These are phyloP conservation scores for Helicosporidium sp. DNA, from an alignment of 139 green algal genomes.

Conservation along the genomic window DNA sequence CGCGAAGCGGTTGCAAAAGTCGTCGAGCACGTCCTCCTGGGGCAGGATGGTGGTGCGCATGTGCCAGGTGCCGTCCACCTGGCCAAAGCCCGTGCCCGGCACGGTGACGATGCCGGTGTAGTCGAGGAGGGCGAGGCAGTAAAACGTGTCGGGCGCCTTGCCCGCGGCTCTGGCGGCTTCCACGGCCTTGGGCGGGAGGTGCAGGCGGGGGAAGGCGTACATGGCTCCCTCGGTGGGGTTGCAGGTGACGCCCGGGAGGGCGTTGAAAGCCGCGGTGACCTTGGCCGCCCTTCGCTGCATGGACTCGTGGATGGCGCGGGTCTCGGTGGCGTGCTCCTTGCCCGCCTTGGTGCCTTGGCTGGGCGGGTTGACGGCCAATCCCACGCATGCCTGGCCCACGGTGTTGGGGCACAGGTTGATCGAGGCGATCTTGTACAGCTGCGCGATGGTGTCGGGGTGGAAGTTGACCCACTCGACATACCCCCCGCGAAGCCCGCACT, in stretches of 20 bases:
- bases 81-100: slow-evolving; percentile 72
- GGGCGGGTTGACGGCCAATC: slow-evolving; percentile 78
- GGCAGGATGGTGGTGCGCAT: slow-evolving; percentile 88
- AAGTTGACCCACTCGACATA: slow-evolving; percentile 83
- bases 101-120: slow-evolving; percentile 80
- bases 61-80: slow-evolving; percentile 73
- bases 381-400: slow-evolving; percentile 63
- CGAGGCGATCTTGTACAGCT: slow-evolving; percentile 76
- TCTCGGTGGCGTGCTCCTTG: slow-evolving; percentile 46
- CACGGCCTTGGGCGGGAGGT: slow-evolving; percentile 42
- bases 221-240: slow-evolving; percentile 65
- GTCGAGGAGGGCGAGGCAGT: slow-evolving; percentile 74
- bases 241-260: slow-evolving; percentile 76
- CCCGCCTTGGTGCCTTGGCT: slow-evolving; percentile 38
- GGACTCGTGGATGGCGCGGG: too few relatives aligned
- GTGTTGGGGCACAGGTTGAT: slow-evolving; percentile 88
- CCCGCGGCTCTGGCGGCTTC: slow-evolving; percentile 46
- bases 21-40: slow-evolving; percentile 37
- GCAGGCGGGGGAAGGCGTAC: slow-evolving; percentile 59
- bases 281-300: slow-evolving; percentile 48
- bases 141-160: slow-evolving; percentile 79
- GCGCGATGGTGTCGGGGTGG: slow-evolving; percentile 33
- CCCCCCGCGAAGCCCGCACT: slow-evolving; percentile 63
- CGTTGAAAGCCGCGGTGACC: slow-evolving; percentile 63
- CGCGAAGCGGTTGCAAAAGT: not conserved